Evolutionary conservation across 139 green algal genomes (phyloP), one percentile per base, ranked within the genome.

Genomic region (Yamagishiella unicocca): DNA sequence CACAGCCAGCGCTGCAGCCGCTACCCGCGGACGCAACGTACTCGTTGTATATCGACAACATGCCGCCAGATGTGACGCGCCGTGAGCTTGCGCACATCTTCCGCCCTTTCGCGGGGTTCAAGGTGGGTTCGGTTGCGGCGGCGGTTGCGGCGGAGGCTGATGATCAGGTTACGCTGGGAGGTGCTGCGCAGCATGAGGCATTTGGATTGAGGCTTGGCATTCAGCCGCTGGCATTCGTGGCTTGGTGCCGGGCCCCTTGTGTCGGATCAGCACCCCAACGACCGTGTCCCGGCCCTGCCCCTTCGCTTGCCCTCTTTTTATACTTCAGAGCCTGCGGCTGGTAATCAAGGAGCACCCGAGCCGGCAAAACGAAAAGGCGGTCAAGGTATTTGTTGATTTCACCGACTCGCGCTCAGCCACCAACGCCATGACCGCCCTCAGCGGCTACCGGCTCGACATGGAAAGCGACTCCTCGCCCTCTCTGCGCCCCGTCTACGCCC

Each of bases 41-140:
- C 38, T 93, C 92, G 8, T 90, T 97, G 25, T 95, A 94, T 82
- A 29, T 95, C 24, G 92, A 95, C 27, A 80, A 70, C 31, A 22
- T 97, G 79, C 93, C 93, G 2, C 4, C n/a, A 31, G 94, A 97
- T 82, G 55, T 93, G 21, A 91, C 74, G 2, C 90, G 88, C 76
- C 88, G 94, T 0, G 94, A 97, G 92, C 43, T 95, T 21, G 74
- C 87, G 2, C 94, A 97, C 90, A 95, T 97, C 85, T 96, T 97
- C 89, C 85, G 94, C 1, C 90, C 89, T 37, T 94, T 93, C 40
- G 87, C 90, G 35, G 94, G 94, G 37, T 97, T 91, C 83, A 79
- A 91, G 94, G 93, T 94, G 50, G 27, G 33, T 58, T 58, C 14
- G 50, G 50, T 58, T 58, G 12, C n/a, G n/a, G n/a, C n/a, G n/a